phyloP scores from a whole-genome alignment of 2,329 filamentous ascomycete species.

The Paradendryphiella salina region DNA sequence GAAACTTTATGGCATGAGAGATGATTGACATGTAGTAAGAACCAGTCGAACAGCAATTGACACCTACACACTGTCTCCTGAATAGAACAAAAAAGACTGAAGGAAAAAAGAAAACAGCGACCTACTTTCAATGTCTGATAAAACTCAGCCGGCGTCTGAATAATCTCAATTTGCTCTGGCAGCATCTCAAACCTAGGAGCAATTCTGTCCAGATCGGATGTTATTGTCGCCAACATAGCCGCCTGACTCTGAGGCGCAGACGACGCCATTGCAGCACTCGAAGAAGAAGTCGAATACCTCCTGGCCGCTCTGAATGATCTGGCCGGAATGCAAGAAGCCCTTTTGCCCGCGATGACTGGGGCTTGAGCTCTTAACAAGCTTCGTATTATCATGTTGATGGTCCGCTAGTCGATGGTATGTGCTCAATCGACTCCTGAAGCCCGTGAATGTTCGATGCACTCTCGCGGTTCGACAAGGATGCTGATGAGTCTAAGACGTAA shows the following conservation, averaged over 20 bases:
- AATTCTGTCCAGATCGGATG: constrained; percentile 79
- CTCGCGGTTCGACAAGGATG: constrained; percentile 15
- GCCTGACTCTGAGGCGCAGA: constrained; percentile 52
- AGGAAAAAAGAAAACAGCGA: background rate
- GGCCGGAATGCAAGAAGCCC: constrained; percentile 19
- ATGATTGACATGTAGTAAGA: background rate
- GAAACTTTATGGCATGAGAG: background rate
- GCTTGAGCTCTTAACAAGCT: constrained; percentile 31
- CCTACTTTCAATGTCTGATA: constrained; percentile 85
- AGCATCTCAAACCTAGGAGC: constrained; percentile 87
- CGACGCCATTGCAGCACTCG: constrained; percentile 33
- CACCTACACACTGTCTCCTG: no score
- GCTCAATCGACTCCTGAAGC: constrained; percentile 22
- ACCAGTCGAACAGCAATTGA: no score
- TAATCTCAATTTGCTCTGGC: constrained; percentile 76
- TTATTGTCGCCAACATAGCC: constrained; percentile 62
- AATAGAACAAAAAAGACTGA: background rate
- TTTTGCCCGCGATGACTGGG: constrained; percentile 23
- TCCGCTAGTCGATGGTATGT: no score
- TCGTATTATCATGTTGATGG: constrained; percentile 41
- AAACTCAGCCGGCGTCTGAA: constrained; percentile 83
- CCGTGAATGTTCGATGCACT: constrained; percentile 25
- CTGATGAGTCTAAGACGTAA: constrained; percentile 4
- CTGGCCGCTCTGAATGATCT: constrained; percentile 27
- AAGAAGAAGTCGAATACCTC: constrained; percentile 38